A percentile compares a stretch with the other conserved stretches of the same genome.
phyloP scores from a whole-genome alignment of 441 rosid genomes.

The Adansonia grandidieri region DNA sequence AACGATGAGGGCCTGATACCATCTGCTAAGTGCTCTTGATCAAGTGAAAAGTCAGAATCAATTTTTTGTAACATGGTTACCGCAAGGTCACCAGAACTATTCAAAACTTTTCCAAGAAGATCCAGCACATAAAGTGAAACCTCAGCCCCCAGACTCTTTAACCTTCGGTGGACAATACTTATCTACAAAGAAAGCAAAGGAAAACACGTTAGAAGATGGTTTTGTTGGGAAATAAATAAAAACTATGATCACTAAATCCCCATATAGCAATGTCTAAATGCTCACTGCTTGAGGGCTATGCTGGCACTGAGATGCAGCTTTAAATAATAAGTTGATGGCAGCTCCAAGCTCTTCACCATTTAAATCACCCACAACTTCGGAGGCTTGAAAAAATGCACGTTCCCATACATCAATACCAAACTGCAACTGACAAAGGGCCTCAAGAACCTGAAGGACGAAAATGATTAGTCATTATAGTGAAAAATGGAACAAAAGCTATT shows the following conservation, averaged over 20 bases:
- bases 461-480: constrained; percentile 19
- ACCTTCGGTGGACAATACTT: constrained; percentile 75
- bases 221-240: not conserved
- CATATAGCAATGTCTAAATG: not conserved
- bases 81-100: constrained; percentile 88
- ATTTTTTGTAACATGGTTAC: constrained; percentile 80
- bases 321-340: constrained; percentile 76
- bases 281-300: constrained; percentile 83
- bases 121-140: constrained; percentile 83
- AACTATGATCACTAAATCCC: constrained; percentile 19
- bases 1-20: constrained; percentile 58
- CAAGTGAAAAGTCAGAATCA: constrained; percentile 66
- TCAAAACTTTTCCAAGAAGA: constrained; percentile 78
- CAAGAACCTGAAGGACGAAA: constrained; percentile 64
- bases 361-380: constrained; percentile 68
- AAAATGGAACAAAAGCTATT: constrained; percentile 12
- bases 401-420: constrained; percentile 88
- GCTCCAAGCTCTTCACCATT: constrained; percentile 83
- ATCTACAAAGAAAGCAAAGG: constrained; percentile 56
- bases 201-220: constrained; percentile 16
- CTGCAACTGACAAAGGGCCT: constrained; percentile 83
- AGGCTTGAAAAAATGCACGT: constrained; percentile 62
- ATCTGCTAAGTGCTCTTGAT: constrained; percentile 49
- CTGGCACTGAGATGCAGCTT: constrained; percentile 88
- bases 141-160: constrained; percentile 74